Conservation (phyloP, 2,329 filamentous ascomycete species). For the Botryotinia globosa region DNA sequence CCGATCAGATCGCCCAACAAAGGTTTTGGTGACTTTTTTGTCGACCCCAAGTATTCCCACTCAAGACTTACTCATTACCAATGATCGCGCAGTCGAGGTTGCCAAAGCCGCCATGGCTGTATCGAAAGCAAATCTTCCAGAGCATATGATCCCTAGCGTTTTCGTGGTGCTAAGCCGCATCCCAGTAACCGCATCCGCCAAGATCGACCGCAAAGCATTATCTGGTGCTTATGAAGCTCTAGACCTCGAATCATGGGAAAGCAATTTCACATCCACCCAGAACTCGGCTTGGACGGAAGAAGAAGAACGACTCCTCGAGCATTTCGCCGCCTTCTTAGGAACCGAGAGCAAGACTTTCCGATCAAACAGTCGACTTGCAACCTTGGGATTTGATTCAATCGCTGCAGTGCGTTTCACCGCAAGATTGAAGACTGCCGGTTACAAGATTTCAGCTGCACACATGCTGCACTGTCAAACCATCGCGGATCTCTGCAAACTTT, state of each 20-base stretch:
- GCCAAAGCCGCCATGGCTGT: conserved; percentile 13
- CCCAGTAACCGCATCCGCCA: conserved; percentile 24
- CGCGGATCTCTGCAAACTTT: conserved; percentile 2
- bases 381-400: conserved; percentile 9
- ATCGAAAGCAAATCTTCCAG: conserved; percentile 18
- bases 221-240: neutral
- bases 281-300: neutral
- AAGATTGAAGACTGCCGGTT: neutral
- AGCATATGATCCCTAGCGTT: conserved; percentile 27
- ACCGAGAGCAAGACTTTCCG: neutral
- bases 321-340: neutral
- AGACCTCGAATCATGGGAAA: conserved; percentile 3
- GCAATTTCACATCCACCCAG: neutral
- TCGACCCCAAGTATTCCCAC: neutral
- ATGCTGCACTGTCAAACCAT: conserved; percentile 3
- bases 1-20: conserved; percentile 36
- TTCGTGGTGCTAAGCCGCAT: conserved; percentile 22
- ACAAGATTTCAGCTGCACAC: conserved; percentile 7
- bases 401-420: conserved; percentile 10
- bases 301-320: neutral
- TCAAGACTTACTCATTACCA: neutral
- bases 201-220: conserved; percentile 24
- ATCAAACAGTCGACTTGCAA: conserved; percentile 5
- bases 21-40: conserved; percentile 26
- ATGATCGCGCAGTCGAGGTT: conserved; percentile 4